These are phyloP conservation scores for Rhodosporidiobolus odoratus DNA, from an alignment of 768 basidiomycete species.

Conservation along the genomic window DNA sequence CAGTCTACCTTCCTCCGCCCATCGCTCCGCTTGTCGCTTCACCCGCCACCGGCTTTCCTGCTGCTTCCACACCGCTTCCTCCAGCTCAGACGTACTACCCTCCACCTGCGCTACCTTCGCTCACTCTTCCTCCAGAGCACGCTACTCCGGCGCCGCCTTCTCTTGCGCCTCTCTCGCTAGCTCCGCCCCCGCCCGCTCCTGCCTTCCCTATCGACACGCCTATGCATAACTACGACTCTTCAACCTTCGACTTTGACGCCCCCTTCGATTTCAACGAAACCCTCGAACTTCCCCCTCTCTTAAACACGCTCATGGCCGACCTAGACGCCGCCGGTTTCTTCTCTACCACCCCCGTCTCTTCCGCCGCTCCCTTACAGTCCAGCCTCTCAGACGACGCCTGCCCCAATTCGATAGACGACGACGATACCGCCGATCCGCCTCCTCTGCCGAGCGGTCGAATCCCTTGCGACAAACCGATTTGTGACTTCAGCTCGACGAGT, in stretches of 20 bases:
- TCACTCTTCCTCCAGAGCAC: slow-evolving; percentile 1
- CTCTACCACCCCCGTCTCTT: neutral
- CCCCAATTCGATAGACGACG: neutral
- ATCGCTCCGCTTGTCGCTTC: no score
- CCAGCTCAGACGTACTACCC: no score
- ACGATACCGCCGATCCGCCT: slow-evolving; percentile 20
- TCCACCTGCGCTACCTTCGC: no score
- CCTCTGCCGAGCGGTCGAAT: slow-evolving; percentile 10
- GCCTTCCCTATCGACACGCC: neutral
- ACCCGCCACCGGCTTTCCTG: neutral
- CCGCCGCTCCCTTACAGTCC: neutral
- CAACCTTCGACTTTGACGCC: slow-evolving; percentile 33
- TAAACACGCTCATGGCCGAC: slow-evolving; percentile 12
- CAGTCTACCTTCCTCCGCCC: neutral
- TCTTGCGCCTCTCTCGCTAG: neutral
- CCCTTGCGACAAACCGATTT: slow-evolving; percentile 39
- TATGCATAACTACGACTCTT: neutral
- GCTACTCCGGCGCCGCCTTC: neutral
- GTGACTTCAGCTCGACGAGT: slow-evolving; percentile 24
- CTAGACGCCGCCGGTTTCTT: neutral
- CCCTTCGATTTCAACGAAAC: slow-evolving; percentile 34
- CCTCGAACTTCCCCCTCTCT: slow-evolving; percentile 21
- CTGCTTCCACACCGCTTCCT: no score
- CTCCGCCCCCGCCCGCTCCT: neutral
- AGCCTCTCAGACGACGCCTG: neutral